Evolutionary conservation across 495 filamentous ascomycete species (phyloP).

Genomic region (Tuber borchii): DNA sequence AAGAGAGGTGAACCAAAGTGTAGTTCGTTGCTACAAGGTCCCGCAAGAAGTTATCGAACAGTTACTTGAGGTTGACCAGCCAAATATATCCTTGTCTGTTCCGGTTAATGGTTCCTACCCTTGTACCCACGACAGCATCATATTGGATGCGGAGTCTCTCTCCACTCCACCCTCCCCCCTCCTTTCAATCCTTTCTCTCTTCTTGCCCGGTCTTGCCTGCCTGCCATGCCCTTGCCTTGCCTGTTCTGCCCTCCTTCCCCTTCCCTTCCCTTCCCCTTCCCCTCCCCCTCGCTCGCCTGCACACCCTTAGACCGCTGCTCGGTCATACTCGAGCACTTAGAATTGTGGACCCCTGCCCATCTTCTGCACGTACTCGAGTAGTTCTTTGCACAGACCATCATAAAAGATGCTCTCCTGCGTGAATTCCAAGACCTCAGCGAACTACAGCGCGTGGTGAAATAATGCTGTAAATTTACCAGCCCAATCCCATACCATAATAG

Average conservation of each 20-base stretch:
- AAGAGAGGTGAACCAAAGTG: constrained; percentile 19
- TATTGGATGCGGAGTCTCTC: constrained; percentile 30
- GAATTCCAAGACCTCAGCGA: constrained; percentile 33
- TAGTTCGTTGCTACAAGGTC: constrained; percentile 8
- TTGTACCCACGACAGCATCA: constrained; percentile 25
- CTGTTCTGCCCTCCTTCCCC: not conserved
- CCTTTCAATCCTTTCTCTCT: constrained; percentile 2
- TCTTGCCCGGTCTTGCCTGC: not conserved
- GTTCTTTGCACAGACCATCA: constrained; percentile 38
- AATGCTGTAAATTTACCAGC: constrained; percentile 28
- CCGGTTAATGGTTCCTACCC: too few species aligned
- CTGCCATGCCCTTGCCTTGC: not conserved
- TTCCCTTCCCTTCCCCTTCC: not conserved
- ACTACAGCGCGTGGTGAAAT: constrained; percentile 2
- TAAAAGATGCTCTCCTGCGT: constrained; percentile 32
- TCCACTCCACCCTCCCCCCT: constrained; percentile 29
- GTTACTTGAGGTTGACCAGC: too few species aligned
- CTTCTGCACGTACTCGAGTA: constrained; percentile 16
- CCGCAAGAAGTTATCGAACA: too few species aligned
- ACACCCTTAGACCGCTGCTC: not conserved
- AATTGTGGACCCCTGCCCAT: constrained; percentile 28
- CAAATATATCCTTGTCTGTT: too few species aligned
- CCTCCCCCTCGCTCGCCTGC: not conserved
- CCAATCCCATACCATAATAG: constrained; percentile 22
- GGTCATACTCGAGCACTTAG: constrained; percentile 27